Evolutionary conservation across 2,329 filamentous ascomycete genomes (phyloP).

Genomic region (Lomentospora prolificans): DNA sequence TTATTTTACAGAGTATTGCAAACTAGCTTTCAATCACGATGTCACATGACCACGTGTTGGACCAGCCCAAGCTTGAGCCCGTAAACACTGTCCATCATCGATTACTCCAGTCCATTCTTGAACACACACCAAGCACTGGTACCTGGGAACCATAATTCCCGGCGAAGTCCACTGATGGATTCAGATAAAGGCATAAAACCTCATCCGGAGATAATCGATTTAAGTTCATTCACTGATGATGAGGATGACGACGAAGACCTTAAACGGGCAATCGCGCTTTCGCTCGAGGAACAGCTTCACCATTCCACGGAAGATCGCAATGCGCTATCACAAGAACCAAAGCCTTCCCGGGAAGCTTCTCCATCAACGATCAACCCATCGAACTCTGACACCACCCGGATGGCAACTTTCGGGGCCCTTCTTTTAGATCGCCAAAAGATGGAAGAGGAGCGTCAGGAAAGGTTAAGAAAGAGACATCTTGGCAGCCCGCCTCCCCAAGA

Average conservation of each 20-base stretch:
- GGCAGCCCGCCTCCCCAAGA: neutral
- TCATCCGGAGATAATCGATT: slow-evolving; percentile 5
- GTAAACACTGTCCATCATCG: too few species aligned
- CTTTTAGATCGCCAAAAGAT: slow-evolving; percentile 69
- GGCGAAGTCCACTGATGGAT: neutral
- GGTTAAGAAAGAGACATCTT: slow-evolving; percentile 21
- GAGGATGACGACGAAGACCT: slow-evolving; percentile 44
- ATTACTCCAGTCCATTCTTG: too few species aligned
- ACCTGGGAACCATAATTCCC: too few species aligned
- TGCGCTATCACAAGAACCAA: too few species aligned
- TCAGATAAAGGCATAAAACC: neutral
- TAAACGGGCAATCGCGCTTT: slow-evolving; percentile 50
- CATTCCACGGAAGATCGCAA: neutral
- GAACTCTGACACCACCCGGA: slow-evolving; percentile 6
- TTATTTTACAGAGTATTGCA: neutral
- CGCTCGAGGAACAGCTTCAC: slow-evolving; percentile 30
- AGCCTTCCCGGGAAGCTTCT: neutral
- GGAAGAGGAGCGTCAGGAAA: slow-evolving; percentile 72
- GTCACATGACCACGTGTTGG: slow-evolving; percentile 2
- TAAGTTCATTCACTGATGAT: slow-evolving; percentile 16
- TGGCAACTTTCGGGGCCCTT: slow-evolving; percentile 25
- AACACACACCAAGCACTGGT: too few species aligned
- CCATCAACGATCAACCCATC: neutral
- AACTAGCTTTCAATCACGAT: neutral
- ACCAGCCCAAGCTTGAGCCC: too few species aligned